A percentile compares a stretch with the other conserved stretches of the same genome.
phyloP scores from a whole-genome alignment of 345 rosid species.

The Boechera stricta region DNA sequence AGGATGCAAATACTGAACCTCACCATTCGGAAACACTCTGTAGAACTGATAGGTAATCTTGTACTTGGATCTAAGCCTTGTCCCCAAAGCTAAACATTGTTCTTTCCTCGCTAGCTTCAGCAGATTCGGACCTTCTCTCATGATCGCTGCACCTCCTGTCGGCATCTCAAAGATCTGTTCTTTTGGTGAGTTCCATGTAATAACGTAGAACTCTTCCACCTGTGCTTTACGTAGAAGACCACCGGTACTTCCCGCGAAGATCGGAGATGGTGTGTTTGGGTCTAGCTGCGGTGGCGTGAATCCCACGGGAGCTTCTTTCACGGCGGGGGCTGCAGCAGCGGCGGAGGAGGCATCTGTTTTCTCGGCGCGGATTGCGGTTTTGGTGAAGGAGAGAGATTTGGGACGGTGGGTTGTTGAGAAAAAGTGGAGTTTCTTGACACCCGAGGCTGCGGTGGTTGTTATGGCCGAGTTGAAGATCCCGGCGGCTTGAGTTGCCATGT shows the following conservation, averaged over 20 bases:
- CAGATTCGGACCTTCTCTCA: slow-evolving; percentile 94
- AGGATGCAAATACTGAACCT: slow-evolving; percentile 93
- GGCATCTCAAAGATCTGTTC: slow-evolving; percentile 98
- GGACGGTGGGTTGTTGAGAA: slow-evolving; percentile 55
- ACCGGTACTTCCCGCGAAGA: slow-evolving; percentile 89
- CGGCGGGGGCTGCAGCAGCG: slow-evolving; percentile 42
- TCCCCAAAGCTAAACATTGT: slow-evolving; percentile 91
- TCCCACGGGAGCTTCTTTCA: slow-evolving; percentile 69
- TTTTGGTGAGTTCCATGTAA: slow-evolving; percentile 92
- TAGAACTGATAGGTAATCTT: slow-evolving; percentile 96
- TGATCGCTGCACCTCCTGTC: slow-evolving; percentile 91
- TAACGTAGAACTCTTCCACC: slow-evolving; percentile 92
- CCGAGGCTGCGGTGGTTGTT: slow-evolving; percentile 53
- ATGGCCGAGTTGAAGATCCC: slow-evolving; percentile 45
- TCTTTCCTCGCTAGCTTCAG: slow-evolving; percentile 95
- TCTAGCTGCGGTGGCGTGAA: slow-evolving; percentile 87
- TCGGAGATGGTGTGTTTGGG: slow-evolving; percentile 89
- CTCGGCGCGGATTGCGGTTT: slow-evolving; percentile 47
- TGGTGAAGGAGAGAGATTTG: slow-evolving; percentile 50
- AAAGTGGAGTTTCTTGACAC: slow-evolving; percentile 47
- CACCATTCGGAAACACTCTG: slow-evolving; percentile 92
- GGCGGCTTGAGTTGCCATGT: slow-evolving; percentile 67
- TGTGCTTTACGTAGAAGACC: slow-evolving; percentile 81
- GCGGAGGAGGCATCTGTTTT: slow-evolving; percentile 52
- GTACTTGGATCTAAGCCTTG: slow-evolving; percentile 92